Evolutionary conservation across 2,329 filamentous ascomycete species (phyloP).

Genomic region (Graphilbum sp.): DNA sequence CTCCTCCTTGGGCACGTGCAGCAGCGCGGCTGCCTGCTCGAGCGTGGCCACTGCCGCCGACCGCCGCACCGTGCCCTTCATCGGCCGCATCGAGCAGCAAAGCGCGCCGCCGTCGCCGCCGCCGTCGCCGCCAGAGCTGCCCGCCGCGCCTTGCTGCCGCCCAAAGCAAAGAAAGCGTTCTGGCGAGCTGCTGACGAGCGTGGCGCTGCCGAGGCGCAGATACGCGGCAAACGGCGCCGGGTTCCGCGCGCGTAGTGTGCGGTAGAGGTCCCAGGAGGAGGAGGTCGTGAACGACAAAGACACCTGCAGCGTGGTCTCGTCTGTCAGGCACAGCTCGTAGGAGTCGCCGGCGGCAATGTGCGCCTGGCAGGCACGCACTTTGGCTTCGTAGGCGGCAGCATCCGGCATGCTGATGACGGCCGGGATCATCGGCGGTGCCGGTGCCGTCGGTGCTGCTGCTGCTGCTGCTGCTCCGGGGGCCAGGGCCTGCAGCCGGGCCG

Average conservation of each 20-base stretch:
- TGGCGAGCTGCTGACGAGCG: slow-evolving; percentile 68
- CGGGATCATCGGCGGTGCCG: slow-evolving; percentile 8
- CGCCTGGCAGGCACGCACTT: slow-evolving; percentile 53
- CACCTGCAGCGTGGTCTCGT: slow-evolving; percentile 46
- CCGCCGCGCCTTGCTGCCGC: no score
- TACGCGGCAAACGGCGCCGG: slow-evolving; percentile 78
- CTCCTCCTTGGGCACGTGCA: slow-evolving; percentile 73
- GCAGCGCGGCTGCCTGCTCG: slow-evolving; percentile 53
- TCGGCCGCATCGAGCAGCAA: slow-evolving; percentile 65
- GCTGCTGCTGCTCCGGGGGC: no score
- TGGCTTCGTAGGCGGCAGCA: slow-evolving; percentile 40
- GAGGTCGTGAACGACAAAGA: slow-evolving; percentile 23
- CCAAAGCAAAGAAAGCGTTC: slow-evolving; percentile 56
- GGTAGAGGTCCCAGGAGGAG: slow-evolving; percentile 53
- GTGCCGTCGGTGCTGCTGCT: slow-evolving; percentile 14
- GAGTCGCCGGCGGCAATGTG: slow-evolving; percentile 62
- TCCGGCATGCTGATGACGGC: slow-evolving; percentile 22
- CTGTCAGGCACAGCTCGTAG: slow-evolving; percentile 74
- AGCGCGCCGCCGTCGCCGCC: no score
- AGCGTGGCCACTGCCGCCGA: slow-evolving; percentile 46
- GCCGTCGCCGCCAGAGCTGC: no score
- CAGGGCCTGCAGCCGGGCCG: slow-evolving; percentile 14
- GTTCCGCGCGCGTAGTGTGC: slow-evolving; percentile 50
- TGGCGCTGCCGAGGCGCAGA: slow-evolving; percentile 50
- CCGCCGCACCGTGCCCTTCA: slow-evolving; percentile 93